Conservation (phyloP, 192 early-diverging fungal genomes). For the Coemansia asiatica region DNA sequence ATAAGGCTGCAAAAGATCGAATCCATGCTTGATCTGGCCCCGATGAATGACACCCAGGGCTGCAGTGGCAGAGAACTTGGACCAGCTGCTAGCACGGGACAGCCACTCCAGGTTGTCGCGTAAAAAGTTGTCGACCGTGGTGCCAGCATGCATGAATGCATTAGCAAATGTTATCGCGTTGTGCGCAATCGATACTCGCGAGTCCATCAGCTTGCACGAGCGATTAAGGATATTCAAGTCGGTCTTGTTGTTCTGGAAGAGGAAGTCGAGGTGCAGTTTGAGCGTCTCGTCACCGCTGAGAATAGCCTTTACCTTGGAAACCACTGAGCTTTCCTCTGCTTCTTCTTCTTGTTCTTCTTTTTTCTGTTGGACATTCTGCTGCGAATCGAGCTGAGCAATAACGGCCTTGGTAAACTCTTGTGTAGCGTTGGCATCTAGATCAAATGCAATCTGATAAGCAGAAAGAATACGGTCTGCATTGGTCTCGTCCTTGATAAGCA, state of each 20-base stretch:
- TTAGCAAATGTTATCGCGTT: conserved; percentile 95
- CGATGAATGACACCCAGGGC: conserved; percentile 97
- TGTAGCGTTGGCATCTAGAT: conserved; percentile 93
- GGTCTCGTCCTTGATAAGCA: conserved; percentile 60
- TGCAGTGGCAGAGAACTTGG: conserved; percentile 98
- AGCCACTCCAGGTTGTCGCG: conserved; percentile 98
- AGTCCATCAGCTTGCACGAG: conserved; percentile 86
- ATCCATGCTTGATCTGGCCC: conserved; percentile 87
- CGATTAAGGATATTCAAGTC: conserved; percentile 95
- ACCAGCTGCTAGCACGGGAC: conserved; percentile 95
- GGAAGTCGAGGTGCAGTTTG: conserved; percentile 90
- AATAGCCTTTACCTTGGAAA: conserved; percentile 73
- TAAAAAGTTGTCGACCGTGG: conserved; percentile 96
- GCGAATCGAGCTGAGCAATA: conserved; percentile 52
- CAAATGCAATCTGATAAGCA: conserved; percentile 97
- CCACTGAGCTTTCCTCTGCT: conserved; percentile 14
- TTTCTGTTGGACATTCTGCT: conserved; percentile 12
- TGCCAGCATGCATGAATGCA: conserved; percentile 97
- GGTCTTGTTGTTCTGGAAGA: conserved; percentile 93
- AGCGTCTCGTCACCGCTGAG: conserved; percentile 89
- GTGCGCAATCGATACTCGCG: conserved; percentile 89
- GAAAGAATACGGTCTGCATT: conserved; percentile 69
- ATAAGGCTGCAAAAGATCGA: conserved; percentile 85
- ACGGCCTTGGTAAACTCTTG: conserved; percentile 94
- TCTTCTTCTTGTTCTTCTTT: conserved; percentile 4